Percentiles rank a stretch among this genome's conserved stretches.
Conservation (phyloP, 495 filamentous ascomycete species). For the Penicillium lagena region DNA sequence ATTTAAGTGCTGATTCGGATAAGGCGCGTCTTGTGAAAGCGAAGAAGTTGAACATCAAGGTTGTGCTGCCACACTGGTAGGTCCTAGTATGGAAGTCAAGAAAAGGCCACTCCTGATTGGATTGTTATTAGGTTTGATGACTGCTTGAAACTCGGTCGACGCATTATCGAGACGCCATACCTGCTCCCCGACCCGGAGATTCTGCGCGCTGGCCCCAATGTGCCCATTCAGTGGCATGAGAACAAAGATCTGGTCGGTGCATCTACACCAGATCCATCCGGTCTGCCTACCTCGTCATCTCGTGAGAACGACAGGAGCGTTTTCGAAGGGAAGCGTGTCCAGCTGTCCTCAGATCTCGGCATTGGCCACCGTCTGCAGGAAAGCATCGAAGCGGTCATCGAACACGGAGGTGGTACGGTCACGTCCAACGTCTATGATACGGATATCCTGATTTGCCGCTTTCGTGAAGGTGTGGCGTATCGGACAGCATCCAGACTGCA, state of each 20-base stretch:
- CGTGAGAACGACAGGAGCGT: constrained; percentile 36
- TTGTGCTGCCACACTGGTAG: constrained; percentile 95
- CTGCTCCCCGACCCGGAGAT: constrained; percentile 82
- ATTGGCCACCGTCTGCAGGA: constrained; percentile 57
- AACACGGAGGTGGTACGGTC: constrained; percentile 59
- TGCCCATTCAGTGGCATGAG: constrained; percentile 45
- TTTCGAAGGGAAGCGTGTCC: constrained; percentile 50
- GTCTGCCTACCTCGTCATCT: constrained; percentile 37
- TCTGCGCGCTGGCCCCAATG: constrained; percentile 46
- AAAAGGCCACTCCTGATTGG: background rate
- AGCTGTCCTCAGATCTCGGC: constrained; percentile 60
- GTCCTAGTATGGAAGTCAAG: constrained; percentile 1
- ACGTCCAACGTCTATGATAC: constrained; percentile 62
- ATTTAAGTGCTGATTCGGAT: constrained; percentile 64
- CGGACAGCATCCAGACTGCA: constrained; percentile 62
- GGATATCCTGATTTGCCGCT: constrained; percentile 80
- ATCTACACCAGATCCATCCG: constrained; percentile 55
- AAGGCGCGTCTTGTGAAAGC: constrained; percentile 59
- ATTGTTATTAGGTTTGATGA: constrained; percentile 75
- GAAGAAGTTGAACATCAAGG: constrained; percentile 64
- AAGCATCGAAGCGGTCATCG: constrained; percentile 65
- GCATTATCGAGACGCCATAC: constrained; percentile 85
- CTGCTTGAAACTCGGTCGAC: constrained; percentile 82
- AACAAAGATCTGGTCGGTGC: constrained; percentile 68
- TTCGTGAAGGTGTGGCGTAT: constrained; percentile 76